Evolutionary conservation across 306 rosid genomes (phyloP).

Genomic region (Astragalus glycyphyllos): DNA sequence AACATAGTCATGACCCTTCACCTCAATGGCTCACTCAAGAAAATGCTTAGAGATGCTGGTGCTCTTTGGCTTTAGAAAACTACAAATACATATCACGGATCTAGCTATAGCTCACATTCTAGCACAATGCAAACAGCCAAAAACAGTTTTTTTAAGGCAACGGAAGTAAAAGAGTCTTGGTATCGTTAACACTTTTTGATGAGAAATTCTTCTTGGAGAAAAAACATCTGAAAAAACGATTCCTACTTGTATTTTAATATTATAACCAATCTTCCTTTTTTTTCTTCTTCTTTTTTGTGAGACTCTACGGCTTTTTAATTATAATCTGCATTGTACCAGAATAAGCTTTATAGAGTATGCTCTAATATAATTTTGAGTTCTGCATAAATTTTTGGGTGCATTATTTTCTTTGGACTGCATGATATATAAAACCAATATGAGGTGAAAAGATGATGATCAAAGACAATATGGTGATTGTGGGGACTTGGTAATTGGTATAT

Average conservation of each 20-base stretch:
- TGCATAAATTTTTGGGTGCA: constrained; percentile 18
- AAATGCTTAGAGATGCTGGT: constrained; percentile 89
- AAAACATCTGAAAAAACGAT: too few species aligned
- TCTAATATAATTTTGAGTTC: constrained; percentile 29
- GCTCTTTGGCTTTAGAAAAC: constrained; percentile 78
- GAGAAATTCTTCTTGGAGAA: too few species aligned
- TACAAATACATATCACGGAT: too few species aligned
- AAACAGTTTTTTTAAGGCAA: not conserved
- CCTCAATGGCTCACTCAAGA: constrained; percentile 84
- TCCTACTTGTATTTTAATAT: not conserved
- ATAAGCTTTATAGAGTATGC: constrained; percentile 11
- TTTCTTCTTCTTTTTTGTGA: not conserved
- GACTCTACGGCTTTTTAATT: constrained; percentile 39
- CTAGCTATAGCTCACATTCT: not conserved
- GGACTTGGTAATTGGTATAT: too few species aligned
- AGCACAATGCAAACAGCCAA: constrained; percentile 28
- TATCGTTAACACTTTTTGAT: too few species aligned
- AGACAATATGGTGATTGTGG: too few species aligned
- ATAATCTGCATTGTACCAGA: constrained; percentile 42
- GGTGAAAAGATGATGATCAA: too few species aligned
- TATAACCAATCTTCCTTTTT: not conserved
- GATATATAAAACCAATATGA: not conserved
- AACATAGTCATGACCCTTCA: constrained; percentile 89
- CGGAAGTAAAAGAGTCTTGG: too few species aligned
- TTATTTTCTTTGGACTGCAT: constrained; percentile 12